Base-by-base conservation (phyloP, 768 basidiomycete genomes). In the Leccinum ochraceum region DNA sequence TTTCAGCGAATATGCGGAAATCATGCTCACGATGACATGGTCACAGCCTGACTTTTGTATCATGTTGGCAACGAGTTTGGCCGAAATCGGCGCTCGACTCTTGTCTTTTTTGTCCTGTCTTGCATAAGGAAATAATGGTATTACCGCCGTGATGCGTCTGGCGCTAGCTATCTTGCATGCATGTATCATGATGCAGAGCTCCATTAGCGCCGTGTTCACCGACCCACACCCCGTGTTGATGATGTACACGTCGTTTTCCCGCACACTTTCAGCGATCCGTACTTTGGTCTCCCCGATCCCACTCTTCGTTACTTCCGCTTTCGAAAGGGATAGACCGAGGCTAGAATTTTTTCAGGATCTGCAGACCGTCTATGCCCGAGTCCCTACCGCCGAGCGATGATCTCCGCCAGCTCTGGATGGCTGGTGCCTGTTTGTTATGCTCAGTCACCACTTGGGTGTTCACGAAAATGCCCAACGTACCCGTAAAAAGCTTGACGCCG, bases 91-190 rank as follows among this genome's bases (percentile, higher is more conserved):
- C 7, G 95, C 96, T 63, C 96, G 83, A 68, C 94, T 96, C 80
- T 98, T 98, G 83, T 99, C 96, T 77, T 98, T 99, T 76, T 98
- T 98, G 80, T 99, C 97, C 76, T 98, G 97, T 60, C 97, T 82
- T 9, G 97, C 87, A 75, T 99, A 99, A 1, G 97, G 96, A 77
- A 94, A 99, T 37, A 97, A 84, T 46, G 97, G 97, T 60, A 98
- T 85, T 63, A 99, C 95, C n/a, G 96, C 97, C 6, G 97, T 99
- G 71, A 99, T 98, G 62, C 97, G 83, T 76, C 91, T 92, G 52
- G 97, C 95, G 65, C 94, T 96, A n/a, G 97, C 96, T 69, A 98
- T 98, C 79, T 95, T 96, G 86, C 96, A 97, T 10, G 97, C 95
- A 73, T 98, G 95, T 70, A 98, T 94, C 94, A 99, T 96, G 70